Percentiles rank a stretch among this genome's conserved stretches.
Evolutionary conservation across 1,139 yeast species (phyloP).

Genomic region (Candida sp.): DNA sequence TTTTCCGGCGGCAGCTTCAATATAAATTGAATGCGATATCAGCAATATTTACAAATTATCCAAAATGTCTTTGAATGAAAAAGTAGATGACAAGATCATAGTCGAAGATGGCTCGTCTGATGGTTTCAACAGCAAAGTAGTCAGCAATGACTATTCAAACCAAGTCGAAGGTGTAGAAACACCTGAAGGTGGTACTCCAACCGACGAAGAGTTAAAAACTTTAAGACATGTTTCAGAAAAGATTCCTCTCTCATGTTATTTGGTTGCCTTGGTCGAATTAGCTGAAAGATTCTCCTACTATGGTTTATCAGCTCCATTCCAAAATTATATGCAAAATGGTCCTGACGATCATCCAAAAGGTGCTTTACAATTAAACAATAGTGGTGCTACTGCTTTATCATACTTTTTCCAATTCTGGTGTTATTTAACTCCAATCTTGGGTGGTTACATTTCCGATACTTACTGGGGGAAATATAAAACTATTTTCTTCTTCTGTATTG

Average conservation of each 20-base stretch:
- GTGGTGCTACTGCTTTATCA: slow-evolving; percentile 72
- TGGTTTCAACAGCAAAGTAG: background rate
- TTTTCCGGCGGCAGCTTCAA: too few relatives aligned
- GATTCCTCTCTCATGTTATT: slow-evolving; percentile 53
- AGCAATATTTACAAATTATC: too few relatives aligned
- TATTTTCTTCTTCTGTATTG: slow-evolving; percentile 55
- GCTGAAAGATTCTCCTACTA: slow-evolving; percentile 86
- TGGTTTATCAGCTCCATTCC: slow-evolving; percentile 74
- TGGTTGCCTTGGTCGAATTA: slow-evolving; percentile 75
- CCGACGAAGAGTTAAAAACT: slow-evolving; percentile 34
- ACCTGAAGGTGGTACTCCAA: slow-evolving; percentile 32
- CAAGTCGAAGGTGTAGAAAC: background rate
- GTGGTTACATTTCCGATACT: slow-evolving; percentile 76
- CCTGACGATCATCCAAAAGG: slow-evolving; percentile 52
- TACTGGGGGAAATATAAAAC: slow-evolving; percentile 72
- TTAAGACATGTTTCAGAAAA: slow-evolving; percentile 40
- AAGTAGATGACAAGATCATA: background rate
- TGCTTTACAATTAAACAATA: slow-evolving; percentile 57
- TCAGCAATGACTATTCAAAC: background rate
- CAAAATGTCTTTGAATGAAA: background rate
- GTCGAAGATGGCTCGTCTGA: background rate
- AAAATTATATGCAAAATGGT: slow-evolving; percentile 68
- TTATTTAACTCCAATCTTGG: slow-evolving; percentile 74
- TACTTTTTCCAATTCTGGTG: slow-evolving; percentile 83
- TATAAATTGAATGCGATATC: too few relatives aligned